These are phyloP conservation scores for Hippophae tibetana DNA, from an alignment of 306 rosid genomes.

Conservation along the genomic window DNA sequence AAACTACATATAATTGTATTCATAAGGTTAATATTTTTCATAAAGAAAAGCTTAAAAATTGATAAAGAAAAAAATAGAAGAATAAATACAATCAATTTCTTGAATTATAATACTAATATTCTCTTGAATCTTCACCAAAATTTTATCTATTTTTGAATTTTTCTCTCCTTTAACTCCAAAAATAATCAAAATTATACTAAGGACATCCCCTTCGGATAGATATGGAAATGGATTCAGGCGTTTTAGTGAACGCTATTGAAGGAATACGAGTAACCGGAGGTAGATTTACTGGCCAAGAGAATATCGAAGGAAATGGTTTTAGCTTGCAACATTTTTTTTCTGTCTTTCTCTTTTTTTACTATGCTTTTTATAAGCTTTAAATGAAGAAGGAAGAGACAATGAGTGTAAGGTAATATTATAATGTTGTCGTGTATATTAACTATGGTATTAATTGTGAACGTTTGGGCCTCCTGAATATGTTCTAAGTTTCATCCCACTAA, in stretches of 20 bases:
- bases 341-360: background rate
- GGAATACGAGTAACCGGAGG: constrained; percentile 19
- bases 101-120: too few relatives aligned
- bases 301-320: constrained; percentile 23
- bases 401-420: background rate
- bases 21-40: too few relatives aligned
- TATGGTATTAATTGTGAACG: constrained; percentile 4
- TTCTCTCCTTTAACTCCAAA: too few relatives aligned
- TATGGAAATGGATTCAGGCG: constrained; percentile 16
- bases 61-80: too few relatives aligned
- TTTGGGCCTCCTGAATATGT: background rate
- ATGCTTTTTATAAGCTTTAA: too few relatives aligned
- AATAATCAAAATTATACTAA: too few relatives aligned
- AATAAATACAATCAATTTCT: too few relatives aligned
- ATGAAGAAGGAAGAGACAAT: background rate
- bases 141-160: too few relatives aligned
- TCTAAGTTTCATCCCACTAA: too few relatives aligned
- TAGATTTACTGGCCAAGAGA: constrained; percentile 29
- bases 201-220: background rate
- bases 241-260: background rate
- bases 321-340: constrained; percentile 35
- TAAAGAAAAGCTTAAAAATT: too few relatives aligned
- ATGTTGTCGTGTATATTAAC: background rate
- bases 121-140: too few relatives aligned
- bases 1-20: too few relatives aligned